phyloP scores from a whole-genome alignment of 352 stramenopile species.

The Halophytophthora batemanensis region DNA sequence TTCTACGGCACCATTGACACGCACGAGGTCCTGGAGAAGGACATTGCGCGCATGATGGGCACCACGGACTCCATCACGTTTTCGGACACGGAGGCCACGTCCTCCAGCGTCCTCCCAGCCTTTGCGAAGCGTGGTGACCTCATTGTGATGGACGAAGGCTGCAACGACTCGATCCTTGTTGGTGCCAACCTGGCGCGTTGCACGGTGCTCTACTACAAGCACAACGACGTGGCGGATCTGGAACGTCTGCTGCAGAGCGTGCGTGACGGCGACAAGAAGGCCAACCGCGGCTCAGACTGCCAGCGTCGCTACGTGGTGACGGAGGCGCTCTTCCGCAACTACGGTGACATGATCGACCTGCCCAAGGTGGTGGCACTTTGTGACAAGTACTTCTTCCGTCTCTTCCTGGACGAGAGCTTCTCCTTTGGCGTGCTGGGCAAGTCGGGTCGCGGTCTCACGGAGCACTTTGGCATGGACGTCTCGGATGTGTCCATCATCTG shows the following conservation, averaged over 20 bases:
- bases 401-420: conserved; percentile 90
- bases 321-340: conserved; percentile 98
- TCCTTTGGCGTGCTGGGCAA: conserved; percentile 95
- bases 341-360: conserved; percentile 94
- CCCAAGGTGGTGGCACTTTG: conserved; percentile 93
- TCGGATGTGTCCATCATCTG: conserved; percentile 93
- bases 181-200: conserved; percentile 93
- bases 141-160: conserved; percentile 94
- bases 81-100: conserved; percentile 94
- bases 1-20: conserved; percentile 98
- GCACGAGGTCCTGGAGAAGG: conserved; percentile 89
- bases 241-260: conserved; percentile 89
- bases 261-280: conserved; percentile 85
- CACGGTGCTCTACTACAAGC: conserved; percentile 95
- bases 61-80: conserved; percentile 96
- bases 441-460: conserved; percentile 78
- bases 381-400: conserved; percentile 80
- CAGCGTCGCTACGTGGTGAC: conserved; percentile 97
- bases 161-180: conserved; percentile 93
- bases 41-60: conserved; percentile 90
- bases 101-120: conserved; percentile 92
- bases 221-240: conserved; percentile 98
- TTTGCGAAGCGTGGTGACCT: conserved; percentile 98
- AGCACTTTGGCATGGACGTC: conserved; percentile 77
- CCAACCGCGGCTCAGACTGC: conserved; percentile 70